Percentiles rank a stretch among this genome's conserved stretches.
Evolutionary conservation across 306 rosid genomes (phyloP).

Genomic region (Spatholobus suberectus): DNA sequence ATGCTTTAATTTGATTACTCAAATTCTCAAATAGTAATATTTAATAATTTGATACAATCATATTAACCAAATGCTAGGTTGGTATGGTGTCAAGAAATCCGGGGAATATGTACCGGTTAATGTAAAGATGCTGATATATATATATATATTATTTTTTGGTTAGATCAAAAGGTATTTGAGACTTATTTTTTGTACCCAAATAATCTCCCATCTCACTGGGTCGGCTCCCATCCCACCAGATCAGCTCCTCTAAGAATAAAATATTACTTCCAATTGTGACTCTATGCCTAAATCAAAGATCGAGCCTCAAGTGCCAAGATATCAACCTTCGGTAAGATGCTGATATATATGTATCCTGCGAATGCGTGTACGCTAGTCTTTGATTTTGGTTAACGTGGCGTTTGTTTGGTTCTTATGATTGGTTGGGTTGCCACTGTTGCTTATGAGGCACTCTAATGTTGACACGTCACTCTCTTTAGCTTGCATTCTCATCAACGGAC

Average conservation of each 20-base stretch:
- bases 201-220: too few relatives aligned
- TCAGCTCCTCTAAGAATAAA: too few relatives aligned
- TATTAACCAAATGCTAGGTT: neutral
- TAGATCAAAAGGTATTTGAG: too few relatives aligned
- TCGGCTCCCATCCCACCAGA: too few relatives aligned
- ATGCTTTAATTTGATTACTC: neutral
- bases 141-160: too few relatives aligned
- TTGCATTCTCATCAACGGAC: neutral
- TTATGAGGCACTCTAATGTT: neutral
- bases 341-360: neutral
- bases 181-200: too few relatives aligned
- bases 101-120: neutral
- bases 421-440: slow-evolving; percentile 5
- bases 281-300: too few relatives aligned
- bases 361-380: neutral
- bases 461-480: neutral
- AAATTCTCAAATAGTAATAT: too few relatives aligned
- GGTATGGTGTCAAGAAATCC: neutral
- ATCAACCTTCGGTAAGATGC: too few relatives aligned
- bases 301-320: too few relatives aligned
- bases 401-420: neutral
- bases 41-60: neutral
- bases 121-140: neutral
- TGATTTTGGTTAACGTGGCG: neutral
- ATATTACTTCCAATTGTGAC: too few relatives aligned